Conservation (phyloP, 768 basidiomycete genomes). For the Leccinum broughii region DNA sequence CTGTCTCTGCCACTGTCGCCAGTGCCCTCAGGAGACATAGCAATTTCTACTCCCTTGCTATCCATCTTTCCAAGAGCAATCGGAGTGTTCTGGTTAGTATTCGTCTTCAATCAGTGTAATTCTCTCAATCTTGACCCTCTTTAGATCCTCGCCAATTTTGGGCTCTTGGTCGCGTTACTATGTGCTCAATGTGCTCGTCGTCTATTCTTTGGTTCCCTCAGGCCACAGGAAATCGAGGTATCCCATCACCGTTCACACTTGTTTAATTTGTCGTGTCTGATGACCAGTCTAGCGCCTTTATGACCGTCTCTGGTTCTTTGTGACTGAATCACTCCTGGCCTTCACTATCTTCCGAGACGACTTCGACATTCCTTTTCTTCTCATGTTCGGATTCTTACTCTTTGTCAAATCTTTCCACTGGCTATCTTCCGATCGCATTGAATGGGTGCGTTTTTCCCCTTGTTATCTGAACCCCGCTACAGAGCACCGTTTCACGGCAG, state of each 20-base stretch:
- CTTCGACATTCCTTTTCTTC: slow-evolving; percentile 87
- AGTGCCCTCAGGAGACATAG: slow-evolving; percentile 81
- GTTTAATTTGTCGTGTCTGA: background rate
- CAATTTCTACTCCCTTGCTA: slow-evolving; percentile 93
- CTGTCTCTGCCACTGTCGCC: slow-evolving; percentile 70
- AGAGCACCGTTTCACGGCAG: slow-evolving; percentile 42
- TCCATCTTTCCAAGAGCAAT: slow-evolving; percentile 90
- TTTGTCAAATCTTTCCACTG: slow-evolving; percentile 99
- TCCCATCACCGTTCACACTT: slow-evolving; percentile 19
- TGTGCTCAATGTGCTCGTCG: slow-evolving; percentile 77
- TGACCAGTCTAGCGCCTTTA: slow-evolving; percentile 76
- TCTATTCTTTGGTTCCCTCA: slow-evolving; percentile 88
- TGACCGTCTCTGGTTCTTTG: slow-evolving; percentile 95
- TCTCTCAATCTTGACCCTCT: slow-evolving; percentile 4
- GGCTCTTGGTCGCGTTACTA: slow-evolving; percentile 72
- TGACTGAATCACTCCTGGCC: slow-evolving; percentile 93
- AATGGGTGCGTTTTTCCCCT: slow-evolving; percentile 69
- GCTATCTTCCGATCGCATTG: slow-evolving; percentile 92
- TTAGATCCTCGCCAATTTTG: slow-evolving; percentile 91
- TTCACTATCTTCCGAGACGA: slow-evolving; percentile 98
- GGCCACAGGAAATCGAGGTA: slow-evolving; percentile 91
- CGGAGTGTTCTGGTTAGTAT: slow-evolving; percentile 82
- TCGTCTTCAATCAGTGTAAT: background rate
- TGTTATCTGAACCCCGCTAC: slow-evolving; percentile 1
- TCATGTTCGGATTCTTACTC: slow-evolving; percentile 93